Evolutionary conservation across 345 rosid genomes (phyloP), one percentile per base, ranked within the genome.

Genomic region (Barbarea vulgaris): DNA sequence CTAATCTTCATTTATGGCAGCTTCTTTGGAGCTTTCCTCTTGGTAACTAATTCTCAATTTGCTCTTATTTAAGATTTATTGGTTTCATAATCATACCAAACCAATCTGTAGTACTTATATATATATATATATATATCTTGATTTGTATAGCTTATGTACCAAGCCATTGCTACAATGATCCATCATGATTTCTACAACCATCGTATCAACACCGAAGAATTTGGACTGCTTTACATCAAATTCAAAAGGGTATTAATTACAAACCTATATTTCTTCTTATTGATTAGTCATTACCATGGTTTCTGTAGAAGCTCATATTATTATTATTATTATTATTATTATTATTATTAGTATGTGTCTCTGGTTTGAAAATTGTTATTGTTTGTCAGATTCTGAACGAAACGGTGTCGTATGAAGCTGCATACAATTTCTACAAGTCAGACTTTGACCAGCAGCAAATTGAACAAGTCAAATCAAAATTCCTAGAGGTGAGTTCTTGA

Each of bases 1-100:
- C 48, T 77, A 13, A 72, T 72, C 41, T 77, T 77, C 68, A 59
- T 77, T 39, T 64, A 77, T 59, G 81, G 81, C 48, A 77, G 77
- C 69, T 77, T 71, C 68, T 77, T 65, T 58, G 81, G 81, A 28
- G 81, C 81, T 18, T 71, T 72, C 50, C 69, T 77, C 39, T 72
- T 77, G 81, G 81, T 77, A 77, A 77, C 8, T 21, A 28, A 39
- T 8, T 47, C 66, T 56, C 19, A 4, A 0, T 41, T 15, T 44
- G 3, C 19, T 61, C 17, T 25, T n/a, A n/a, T n/a, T n/a, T n/a
- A n/a, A n/a, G n/a, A n/a, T n/a, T n/a, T n/a, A n/a, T n/a, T n/a
- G n/a, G n/a, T n/a, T n/a, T n/a, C n/a, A n/a, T n/a, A n/a, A n/a
- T n/a, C n/a, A n/a, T n/a, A n/a, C 50, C 15, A 55, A 74, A 31